phyloP scores from a whole-genome alignment of 2,329 filamentous ascomycete genomes.

The Akanthomyces uredinophilus region DNA sequence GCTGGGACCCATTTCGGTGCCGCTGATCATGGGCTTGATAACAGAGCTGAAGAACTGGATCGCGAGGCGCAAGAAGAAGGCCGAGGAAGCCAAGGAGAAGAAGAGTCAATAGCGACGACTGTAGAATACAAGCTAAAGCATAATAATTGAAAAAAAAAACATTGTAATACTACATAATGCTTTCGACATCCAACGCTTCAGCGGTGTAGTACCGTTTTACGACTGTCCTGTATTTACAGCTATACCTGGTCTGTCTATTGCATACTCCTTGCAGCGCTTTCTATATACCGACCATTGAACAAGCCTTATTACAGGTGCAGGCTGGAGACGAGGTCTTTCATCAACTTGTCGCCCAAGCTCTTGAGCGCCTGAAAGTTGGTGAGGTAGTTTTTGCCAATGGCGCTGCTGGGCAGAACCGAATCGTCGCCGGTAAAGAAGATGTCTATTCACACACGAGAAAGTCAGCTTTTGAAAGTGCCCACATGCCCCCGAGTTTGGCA shows the following conservation, averaged over 20 bases:
- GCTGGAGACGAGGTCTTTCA: neutral
- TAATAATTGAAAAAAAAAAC: neutral
- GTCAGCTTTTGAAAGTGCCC: too few species aligned
- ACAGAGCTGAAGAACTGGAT: conserved; percentile 70
- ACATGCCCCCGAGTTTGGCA: too few species aligned
- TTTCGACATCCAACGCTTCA: too few species aligned
- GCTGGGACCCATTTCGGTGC: conserved; percentile 84
- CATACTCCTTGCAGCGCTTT: neutral
- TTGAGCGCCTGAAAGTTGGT: conserved; percentile 10
- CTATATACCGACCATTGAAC: neutral
- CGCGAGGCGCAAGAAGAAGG: conserved; percentile 41
- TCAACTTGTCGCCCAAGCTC: neutral
- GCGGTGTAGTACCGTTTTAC: neutral
- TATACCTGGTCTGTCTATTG: neutral
- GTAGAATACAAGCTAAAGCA: neutral
- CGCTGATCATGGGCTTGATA: conserved; percentile 74
- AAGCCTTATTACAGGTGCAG: neutral
- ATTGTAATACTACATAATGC: neutral
- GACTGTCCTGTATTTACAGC: neutral
- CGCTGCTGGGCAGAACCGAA: conserved; percentile 3
- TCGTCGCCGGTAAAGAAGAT: conserved; percentile 8
- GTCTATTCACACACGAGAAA: neutral
- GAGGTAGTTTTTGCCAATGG: conserved; percentile 2
- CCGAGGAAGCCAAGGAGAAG: conserved; percentile 35
- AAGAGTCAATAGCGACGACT: conserved; percentile 28